Conservation (phyloP, 768 basidiomycete species). For the Kwoniella mangroviensis region DNA sequence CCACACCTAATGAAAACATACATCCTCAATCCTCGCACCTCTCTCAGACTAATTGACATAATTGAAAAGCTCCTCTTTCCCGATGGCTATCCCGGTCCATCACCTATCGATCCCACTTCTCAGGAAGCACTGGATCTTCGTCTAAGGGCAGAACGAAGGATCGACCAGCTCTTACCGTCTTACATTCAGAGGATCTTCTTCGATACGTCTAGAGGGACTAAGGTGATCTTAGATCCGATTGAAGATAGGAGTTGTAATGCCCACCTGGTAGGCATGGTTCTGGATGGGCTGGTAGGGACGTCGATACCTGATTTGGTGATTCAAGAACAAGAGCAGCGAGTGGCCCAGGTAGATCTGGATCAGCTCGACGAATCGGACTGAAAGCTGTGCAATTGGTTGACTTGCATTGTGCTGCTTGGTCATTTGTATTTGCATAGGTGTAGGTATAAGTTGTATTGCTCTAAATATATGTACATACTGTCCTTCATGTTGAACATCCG, state of each 20-base stretch:
- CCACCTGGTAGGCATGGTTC: conserved; percentile 72
- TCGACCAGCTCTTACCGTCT: conserved; percentile 61
- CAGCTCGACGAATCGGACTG: too few relatives aligned
- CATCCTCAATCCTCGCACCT: conserved; percentile 64
- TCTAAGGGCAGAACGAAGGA: conserved; percentile 58
- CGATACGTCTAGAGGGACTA: conserved; percentile 1
- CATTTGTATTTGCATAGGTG: not conserved
- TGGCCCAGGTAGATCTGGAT: not conserved
- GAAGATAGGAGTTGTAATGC: conserved; percentile 69
- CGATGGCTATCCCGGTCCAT: conserved; percentile 75
- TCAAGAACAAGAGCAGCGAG: not conserved
- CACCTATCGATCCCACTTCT: conserved; percentile 72
- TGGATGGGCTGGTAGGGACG: conserved; percentile 72
- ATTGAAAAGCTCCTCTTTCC: conserved; percentile 81
- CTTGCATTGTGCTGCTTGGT: too few relatives aligned
- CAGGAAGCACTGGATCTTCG: conserved; percentile 74
- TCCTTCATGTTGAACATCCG: not conserved
- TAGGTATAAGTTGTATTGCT: not conserved
- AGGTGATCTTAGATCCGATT: conserved; percentile 54
- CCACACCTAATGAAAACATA: conserved; percentile 68
- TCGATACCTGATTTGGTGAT: conserved; percentile 75
- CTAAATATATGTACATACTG: not conserved
- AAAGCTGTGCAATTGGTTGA: too few relatives aligned
- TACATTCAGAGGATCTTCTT: conserved; percentile 1
- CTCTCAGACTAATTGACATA: conserved; percentile 65